Evolutionary conservation across 768 basidiomycete species (phyloP), one percentile per base, ranked within the genome.

Genomic region (Lentinula aciculospora): DNA sequence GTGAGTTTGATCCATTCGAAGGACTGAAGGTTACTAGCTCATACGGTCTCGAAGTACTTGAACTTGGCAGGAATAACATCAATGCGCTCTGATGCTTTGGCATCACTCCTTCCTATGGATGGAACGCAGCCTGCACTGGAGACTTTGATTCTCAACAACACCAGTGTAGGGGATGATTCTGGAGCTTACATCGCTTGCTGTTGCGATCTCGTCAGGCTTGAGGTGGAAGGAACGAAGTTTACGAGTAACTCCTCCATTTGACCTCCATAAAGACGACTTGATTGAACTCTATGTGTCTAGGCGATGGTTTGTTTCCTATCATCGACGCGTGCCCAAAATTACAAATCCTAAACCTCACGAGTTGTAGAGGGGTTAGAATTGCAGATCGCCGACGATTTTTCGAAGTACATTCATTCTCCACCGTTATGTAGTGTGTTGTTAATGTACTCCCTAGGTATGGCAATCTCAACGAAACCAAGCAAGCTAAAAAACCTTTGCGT

Each of bases 311-410:
- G 21, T 82, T 82, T 61, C 61, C 67, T 2, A 77, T 89, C 36
- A 71, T 89, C 29, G 81, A 88, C 61, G 75, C 74, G 0, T 89
- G 88, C 61, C 60, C 71, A 2, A 71, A 69, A 28, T 71, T 89
- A 28, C 68, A 73, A 57, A 78, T 71, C n/a, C 65, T 89, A 13
- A 81, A 88, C 63, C 69, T 89, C 45, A 88, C 84, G 3, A 82
- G 85, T 58, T 89, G 87, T 60, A 76, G 87, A 53, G 81, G 87
- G 4, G 75, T 89, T 54, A 72, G 64, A 5, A 76, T 88, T 4
- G 73, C 73, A 0, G 84, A 87, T 60, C 72, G 87, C 25, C 76
- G 88, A 13, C 77, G 77, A 6, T 84, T 89, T 62, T 89, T 89
- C 62, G 84, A 88, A 74, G 86, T 79, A 45, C n/a, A 19, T 12